phyloP scores from a whole-genome alignment of 768 basidiomycete genomes.

The Tricholoma furcatifolium region DNA sequence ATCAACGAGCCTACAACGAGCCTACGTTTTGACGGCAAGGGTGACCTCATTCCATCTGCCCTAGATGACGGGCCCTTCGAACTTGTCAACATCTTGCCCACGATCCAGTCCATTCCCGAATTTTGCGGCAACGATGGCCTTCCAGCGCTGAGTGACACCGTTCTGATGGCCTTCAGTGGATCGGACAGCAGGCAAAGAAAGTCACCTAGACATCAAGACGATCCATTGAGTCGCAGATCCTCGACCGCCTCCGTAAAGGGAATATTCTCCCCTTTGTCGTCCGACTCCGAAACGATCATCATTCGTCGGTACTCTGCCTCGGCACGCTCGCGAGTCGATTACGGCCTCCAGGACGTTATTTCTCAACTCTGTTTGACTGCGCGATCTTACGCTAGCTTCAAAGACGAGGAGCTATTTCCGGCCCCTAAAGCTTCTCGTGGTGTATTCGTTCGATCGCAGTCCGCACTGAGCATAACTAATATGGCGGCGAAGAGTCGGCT shows the following conservation, averaged over 20 bases:
- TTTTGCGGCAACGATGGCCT: constrained; percentile 29
- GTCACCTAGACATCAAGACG: constrained; percentile 24
- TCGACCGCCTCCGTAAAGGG: constrained; percentile 64
- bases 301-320: constrained; percentile 66
- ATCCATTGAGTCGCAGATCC: constrained; percentile 51
- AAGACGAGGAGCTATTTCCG: constrained; percentile 65
- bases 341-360: constrained; percentile 76
- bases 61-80: constrained; percentile 43
- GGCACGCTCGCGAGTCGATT: constrained; percentile 71
- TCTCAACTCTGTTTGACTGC: constrained; percentile 71
- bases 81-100: constrained; percentile 41
- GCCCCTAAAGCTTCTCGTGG: constrained; percentile 42
- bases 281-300: constrained; percentile 59
- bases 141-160: constrained; percentile 33
- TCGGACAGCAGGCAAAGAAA: constrained; percentile 28
- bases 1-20: constrained; percentile 63
- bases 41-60: constrained; percentile 32
- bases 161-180: constrained; percentile 28
- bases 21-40: constrained; percentile 46
- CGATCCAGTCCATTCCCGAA: constrained; percentile 60
- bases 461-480: constrained; percentile 58
- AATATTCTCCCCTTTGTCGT: constrained; percentile 50
- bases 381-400: constrained; percentile 61
- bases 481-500: constrained; percentile 65
- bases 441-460: constrained; percentile 52